Evolutionary conservation across 106 monocot genomes (phyloP), one percentile per base, ranked within the genome.

Genomic region (Dendrobium chrysotoxum): DNA sequence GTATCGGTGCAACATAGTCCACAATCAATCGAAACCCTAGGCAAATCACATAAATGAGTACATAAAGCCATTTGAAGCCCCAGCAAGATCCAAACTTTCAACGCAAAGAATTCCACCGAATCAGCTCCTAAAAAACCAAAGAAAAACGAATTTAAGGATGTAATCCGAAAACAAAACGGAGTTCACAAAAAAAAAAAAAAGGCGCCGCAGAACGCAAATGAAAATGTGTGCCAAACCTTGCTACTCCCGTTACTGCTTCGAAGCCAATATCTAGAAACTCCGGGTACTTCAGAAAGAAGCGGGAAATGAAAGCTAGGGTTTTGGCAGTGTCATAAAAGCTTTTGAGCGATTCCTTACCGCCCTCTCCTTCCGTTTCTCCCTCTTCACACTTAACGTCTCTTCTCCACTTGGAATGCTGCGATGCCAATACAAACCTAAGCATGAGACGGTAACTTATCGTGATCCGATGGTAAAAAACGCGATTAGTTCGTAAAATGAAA

Each of bases 11-110:
- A n/a, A n/a, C n/a, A n/a, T n/a, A n/a, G n/a, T 46, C 45, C 46
- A 21, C 45, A 45, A 41, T 16, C 55, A 78, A 78, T 25, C 30
- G 30, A 55, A 78, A 78, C 77, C 77, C 77, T 57, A 57, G 77
- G 35, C 1, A 53, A 55, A 54, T 38, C 13, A 53, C 55, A 68
- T 7, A 57, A 30, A 53, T 35, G 35, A 78, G 18, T 46, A 53
- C 55, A 78, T 35, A 13, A 31, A 78, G 28, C 55, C 55, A 76
- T 53, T 11, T 17, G n/a, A 53, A 47, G 13, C 7, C 76, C 25
- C 8, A 23, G 25, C 76, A 78, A 55, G 55, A 55, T 76, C 46
- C 42, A n/a, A 53, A 30, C 12, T 38, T 53, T 78, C 42, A 57
- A 18, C 28, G 77, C 17, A 30, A 38, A 7, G 54, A 78, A 78